These are phyloP conservation scores for Mycena galopus DNA, from an alignment of 768 basidiomycete species.

Conservation along the genomic window DNA sequence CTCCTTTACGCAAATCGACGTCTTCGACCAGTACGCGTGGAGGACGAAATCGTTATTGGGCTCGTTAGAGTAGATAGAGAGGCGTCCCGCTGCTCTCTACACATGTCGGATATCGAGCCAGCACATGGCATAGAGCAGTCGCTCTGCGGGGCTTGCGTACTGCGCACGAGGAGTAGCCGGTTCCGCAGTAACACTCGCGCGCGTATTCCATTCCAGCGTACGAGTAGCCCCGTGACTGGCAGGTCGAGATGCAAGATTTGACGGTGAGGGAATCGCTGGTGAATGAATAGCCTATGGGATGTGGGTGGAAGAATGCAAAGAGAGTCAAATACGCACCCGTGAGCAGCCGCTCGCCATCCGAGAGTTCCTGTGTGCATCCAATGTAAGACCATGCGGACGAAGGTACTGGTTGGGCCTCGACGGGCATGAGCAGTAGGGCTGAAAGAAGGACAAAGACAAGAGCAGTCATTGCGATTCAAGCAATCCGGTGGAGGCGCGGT, in stretches of 20 bases:
- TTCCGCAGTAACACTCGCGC: conserved; percentile 26
- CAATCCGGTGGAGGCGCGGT: no score
- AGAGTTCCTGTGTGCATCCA: conserved; percentile 18
- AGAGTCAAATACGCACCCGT: background rate
- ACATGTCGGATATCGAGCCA: conserved; percentile 15
- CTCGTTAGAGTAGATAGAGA: conserved; percentile 27
- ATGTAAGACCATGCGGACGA: conserved; percentile 24
- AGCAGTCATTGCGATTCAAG: conserved; percentile 1
- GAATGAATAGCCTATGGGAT: conserved; percentile 14
- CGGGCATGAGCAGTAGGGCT: no score
- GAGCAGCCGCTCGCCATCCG: conserved; percentile 7
- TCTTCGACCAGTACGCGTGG: conserved; percentile 24
- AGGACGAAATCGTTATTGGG: conserved; percentile 12
- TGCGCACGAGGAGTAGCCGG: conserved; percentile 5
- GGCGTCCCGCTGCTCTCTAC: conserved; percentile 19
- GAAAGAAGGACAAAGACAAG: conserved; percentile 8
- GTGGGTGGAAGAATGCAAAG: no score
- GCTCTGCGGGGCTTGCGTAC: conserved; percentile 3
- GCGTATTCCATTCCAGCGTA: conserved; percentile 21
- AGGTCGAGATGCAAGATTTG: conserved; percentile 19
- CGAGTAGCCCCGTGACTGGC: conserved; percentile 15
- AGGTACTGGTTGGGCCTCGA: no score
- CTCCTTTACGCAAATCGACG: conserved; percentile 17
- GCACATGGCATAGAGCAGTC: conserved; percentile 32
- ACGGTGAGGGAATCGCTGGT: conserved; percentile 21